Conservation (phyloP, 179 eudicot genomes). For the Sideroxylon spinosum region DNA sequence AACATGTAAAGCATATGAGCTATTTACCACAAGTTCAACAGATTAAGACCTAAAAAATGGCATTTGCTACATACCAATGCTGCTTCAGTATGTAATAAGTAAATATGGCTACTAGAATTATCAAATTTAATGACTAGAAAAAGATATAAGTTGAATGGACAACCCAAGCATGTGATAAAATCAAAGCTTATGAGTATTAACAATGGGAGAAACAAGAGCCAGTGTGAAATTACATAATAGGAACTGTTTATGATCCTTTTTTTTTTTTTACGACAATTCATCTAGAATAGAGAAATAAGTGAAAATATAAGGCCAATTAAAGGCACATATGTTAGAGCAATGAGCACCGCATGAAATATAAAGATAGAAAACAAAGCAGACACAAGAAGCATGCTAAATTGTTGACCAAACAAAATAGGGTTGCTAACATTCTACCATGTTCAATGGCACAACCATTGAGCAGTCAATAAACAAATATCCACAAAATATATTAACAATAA, state of each 20-base stretch:
- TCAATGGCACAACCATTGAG: background rate
- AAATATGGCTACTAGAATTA: background rate
- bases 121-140: background rate
- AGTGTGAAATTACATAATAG: background rate
- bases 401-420: background rate
- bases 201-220: background rate
- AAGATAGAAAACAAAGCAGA: background rate
- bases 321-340: background rate
- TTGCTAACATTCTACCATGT: background rate
- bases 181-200: background rate
- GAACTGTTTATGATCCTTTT: background rate
- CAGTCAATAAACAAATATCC: background rate
- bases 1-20: background rate
- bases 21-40: background rate
- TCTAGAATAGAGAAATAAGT: no score
- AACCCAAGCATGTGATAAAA: background rate
- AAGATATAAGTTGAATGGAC: background rate
- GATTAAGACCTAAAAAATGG: no score
- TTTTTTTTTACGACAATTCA: background rate
- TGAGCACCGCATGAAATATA: background rate
- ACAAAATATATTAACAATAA: background rate
- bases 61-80: background rate
- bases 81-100: background rate
- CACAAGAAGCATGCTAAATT: background rate
- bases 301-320: background rate